Base-by-base conservation (phyloP, 164 flowering plant species). In the Protea cynaroides region DNA sequence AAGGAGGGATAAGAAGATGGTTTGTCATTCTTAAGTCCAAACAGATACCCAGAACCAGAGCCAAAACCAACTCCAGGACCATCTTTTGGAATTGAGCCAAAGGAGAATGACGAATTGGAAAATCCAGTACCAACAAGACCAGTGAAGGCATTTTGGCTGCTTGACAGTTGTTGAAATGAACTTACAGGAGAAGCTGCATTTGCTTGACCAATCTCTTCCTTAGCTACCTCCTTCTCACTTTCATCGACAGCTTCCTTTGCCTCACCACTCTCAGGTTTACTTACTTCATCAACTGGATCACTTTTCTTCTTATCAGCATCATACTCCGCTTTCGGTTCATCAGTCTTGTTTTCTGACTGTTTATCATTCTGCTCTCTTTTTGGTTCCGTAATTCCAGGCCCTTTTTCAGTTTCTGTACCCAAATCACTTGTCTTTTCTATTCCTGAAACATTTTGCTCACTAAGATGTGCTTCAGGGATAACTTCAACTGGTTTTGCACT, bases 101-200 rank as follows among this genome's bases (percentile, higher is more conserved):
- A 89, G n/a, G 94, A 81, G 71, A 89, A 90, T 7, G 88, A 67
- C 5, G 96, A 78, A 64, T 78, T 69, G 0, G 97, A 86, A 77
- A 86, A 87, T 23, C 97, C 98, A 63, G 88, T 87, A 64, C 98
- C 96, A 67, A 84, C 76, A 74, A 93, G 78, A 22, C 96, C 96
- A 6, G 91, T 86, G 74, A 90, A 93, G 17, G 98, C 97, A 79
- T 93, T 93, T 76, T 87, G 85, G 75, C 74, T 81, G 59, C 90
- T 87, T 22, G 98, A 90, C 56, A 88, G 85, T 72, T 87, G 92
- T 64, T 75, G 87, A 68, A 93, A 93, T 18, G 97, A 89, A 73
- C 78, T 90, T 68, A 87, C 53, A 37, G 80, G 66, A 52, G 83
- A 59, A 44, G 75, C 77, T 36, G 56, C 58, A 63, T 65, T 72